phyloP scores from a whole-genome alignment of 2,329 filamentous ascomycete genomes.

The Sporothrix mexicana region DNA sequence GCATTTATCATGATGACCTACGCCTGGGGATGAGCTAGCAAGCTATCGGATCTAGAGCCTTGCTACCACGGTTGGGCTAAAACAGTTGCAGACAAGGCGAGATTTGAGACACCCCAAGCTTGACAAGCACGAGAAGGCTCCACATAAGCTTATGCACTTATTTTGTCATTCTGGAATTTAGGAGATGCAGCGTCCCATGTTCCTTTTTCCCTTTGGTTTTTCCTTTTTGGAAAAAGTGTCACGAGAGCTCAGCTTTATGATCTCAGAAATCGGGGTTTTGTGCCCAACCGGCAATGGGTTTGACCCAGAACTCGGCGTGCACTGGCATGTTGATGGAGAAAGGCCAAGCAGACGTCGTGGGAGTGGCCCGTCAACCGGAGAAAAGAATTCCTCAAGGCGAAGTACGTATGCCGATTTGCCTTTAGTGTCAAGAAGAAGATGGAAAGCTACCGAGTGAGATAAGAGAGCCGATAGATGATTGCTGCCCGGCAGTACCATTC shows the following conservation, averaged over 20 bases:
- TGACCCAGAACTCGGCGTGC: neutral
- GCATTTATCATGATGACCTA: slow-evolving; percentile 1
- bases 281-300: neutral
- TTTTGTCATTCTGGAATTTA: slow-evolving; percentile 15
- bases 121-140: neutral
- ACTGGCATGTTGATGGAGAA: neutral
- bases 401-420: neutral
- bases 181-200: neutral
- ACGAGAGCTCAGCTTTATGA: neutral
- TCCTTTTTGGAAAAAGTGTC: neutral
- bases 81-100: neutral
- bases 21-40: neutral
- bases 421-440: neutral
- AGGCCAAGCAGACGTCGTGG: neutral
- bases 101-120: slow-evolving; percentile 22
- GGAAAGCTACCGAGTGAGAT: neutral
- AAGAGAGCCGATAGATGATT: neutral
- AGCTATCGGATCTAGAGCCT: neutral
- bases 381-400: neutral
- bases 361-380: slow-evolving; percentile 10
- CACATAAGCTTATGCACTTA: slow-evolving; percentile 23
- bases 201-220: neutral
- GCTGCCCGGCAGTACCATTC: too few species aligned
- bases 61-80: neutral
- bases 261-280: neutral